Percentiles rank a stretch among this genome's conserved stretches.
These are phyloP conservation scores for Thermoascus crustaceus DNA, from an alignment of 2,329 filamentous ascomycete genomes.

Conservation along the genomic window DNA sequence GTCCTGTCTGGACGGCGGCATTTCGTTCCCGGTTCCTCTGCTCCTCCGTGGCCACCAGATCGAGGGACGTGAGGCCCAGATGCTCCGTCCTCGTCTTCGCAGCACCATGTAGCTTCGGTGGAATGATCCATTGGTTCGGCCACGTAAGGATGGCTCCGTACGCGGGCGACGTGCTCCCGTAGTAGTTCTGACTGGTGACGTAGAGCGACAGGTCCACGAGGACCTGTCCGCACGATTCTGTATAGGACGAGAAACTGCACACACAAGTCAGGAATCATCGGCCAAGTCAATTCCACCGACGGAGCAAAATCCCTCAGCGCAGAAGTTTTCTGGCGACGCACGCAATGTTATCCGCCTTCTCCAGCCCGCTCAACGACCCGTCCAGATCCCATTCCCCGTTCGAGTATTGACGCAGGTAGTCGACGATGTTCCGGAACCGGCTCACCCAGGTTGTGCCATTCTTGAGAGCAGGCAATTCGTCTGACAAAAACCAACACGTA, in stretches of 20 bases:
- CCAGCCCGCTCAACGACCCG: slow-evolving; percentile 31
- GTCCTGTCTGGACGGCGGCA: slow-evolving; percentile 29
- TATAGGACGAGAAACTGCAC: slow-evolving; percentile 53
- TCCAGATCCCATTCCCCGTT: slow-evolving; percentile 44
- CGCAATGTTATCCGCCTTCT: slow-evolving; percentile 44
- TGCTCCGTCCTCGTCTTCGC: slow-evolving; percentile 64
- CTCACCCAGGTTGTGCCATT: slow-evolving; percentile 47
- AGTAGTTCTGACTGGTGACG: slow-evolving; percentile 83
- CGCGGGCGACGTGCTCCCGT: slow-evolving; percentile 64
- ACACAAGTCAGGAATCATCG: no score
- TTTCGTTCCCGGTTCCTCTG: slow-evolving; percentile 30
- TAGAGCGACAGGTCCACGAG: slow-evolving; percentile 83
- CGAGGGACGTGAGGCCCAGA: slow-evolving; percentile 60
- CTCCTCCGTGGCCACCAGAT: slow-evolving; percentile 47
- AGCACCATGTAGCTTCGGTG: slow-evolving; percentile 60
- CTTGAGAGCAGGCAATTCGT: slow-evolving; percentile 50
- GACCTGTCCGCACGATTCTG: slow-evolving; percentile 65
- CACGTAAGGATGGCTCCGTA: slow-evolving; percentile 75
- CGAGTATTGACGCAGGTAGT: slow-evolving; percentile 42
- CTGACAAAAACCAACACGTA: no score
- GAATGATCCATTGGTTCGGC: slow-evolving; percentile 80
- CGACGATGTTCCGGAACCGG: slow-evolving; percentile 47
- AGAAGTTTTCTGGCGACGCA: slow-evolving; percentile 22
- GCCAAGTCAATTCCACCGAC: no score
- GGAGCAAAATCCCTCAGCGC: background rate